These are phyloP conservation scores for Solanum clarkiae DNA, from an alignment of 257 asterid genomes.

Conservation along the genomic window DNA sequence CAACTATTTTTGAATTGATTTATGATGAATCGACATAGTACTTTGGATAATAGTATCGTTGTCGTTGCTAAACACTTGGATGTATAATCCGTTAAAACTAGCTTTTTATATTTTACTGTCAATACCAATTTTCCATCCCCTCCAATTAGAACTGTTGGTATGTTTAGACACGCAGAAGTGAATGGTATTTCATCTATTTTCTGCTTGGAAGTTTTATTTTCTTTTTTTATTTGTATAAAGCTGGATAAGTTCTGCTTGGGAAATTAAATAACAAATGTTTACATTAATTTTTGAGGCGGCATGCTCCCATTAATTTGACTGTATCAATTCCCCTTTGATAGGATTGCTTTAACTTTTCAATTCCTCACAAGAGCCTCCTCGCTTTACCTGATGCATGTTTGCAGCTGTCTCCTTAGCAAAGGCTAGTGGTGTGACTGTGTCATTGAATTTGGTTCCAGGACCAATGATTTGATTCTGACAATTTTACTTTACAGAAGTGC, in stretches of 20 bases:
- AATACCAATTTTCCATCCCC: not conserved
- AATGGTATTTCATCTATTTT: not conserved
- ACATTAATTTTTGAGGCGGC: not conserved
- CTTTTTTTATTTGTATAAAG: not conserved
- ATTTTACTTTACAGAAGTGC: not conserved
- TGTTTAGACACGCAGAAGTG: not conserved
- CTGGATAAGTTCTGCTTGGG: not conserved
- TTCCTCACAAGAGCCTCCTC: not conserved
- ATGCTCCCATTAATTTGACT: not conserved
- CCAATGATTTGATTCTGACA: not conserved
- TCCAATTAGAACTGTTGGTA: not conserved
- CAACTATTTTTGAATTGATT: not conserved
- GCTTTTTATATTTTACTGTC: not conserved
- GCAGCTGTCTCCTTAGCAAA: not conserved
- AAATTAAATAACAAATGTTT: not conserved
- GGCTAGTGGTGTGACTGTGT: not conserved
- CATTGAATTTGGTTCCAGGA: not conserved
- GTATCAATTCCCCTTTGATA: not conserved
- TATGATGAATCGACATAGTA: not conserved
- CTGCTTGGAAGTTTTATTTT: not conserved
- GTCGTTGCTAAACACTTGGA: not conserved
- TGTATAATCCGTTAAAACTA: not conserved
- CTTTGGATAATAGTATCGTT: not conserved
- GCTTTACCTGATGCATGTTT: not conserved
- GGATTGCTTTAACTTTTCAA: not conserved